Evolutionary conservation across 2,329 filamentous ascomycete genomes (phyloP).

Genomic region (Cryphonectria naterciae): DNA sequence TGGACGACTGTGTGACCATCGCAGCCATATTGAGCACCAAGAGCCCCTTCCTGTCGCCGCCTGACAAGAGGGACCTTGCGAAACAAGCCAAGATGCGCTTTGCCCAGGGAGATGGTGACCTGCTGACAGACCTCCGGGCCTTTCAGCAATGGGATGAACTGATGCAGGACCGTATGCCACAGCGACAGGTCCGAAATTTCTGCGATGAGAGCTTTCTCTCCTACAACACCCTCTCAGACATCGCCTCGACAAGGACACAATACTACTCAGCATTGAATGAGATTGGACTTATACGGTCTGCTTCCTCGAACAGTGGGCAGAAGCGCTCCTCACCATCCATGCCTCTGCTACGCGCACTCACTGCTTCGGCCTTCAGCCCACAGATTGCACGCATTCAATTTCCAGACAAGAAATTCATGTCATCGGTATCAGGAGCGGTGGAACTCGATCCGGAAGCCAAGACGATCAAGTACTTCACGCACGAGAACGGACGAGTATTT

Average conservation of each 20-base stretch:
- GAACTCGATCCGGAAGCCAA: slow-evolving; percentile 91
- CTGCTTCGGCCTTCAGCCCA: slow-evolving; percentile 76
- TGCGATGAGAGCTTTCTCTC: slow-evolving; percentile 87
- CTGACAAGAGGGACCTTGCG: slow-evolving; percentile 80
- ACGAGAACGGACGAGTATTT: slow-evolving; percentile 85
- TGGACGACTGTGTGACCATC: slow-evolving; percentile 86
- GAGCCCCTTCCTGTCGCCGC: slow-evolving; percentile 84
- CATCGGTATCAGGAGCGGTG: slow-evolving; percentile 84
- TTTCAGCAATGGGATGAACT: slow-evolving; percentile 82
- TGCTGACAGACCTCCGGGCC: slow-evolving; percentile 83
- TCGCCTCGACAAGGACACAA: slow-evolving; percentile 82
- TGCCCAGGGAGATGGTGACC: slow-evolving; percentile 77
- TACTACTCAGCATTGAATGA: slow-evolving; percentile 86
- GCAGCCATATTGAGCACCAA: slow-evolving; percentile 89
- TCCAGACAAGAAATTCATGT: slow-evolving; percentile 93
- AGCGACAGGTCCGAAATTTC: slow-evolving; percentile 71
- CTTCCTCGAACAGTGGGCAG: slow-evolving; percentile 31
- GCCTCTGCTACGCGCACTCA: slow-evolving; percentile 68
- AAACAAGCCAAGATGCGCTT: slow-evolving; percentile 77
- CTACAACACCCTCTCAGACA: slow-evolving; percentile 82
- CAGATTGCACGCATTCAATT: slow-evolving; percentile 92
- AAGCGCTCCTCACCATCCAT: slow-evolving; percentile 37
- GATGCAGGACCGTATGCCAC: slow-evolving; percentile 59
- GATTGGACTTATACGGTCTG: slow-evolving; percentile 70
- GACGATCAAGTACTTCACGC: slow-evolving; percentile 90